These are phyloP conservation scores for Stereum hirsutum DNA, from an alignment of 1,284 basidiomycete genomes.

Conservation along the genomic window DNA sequence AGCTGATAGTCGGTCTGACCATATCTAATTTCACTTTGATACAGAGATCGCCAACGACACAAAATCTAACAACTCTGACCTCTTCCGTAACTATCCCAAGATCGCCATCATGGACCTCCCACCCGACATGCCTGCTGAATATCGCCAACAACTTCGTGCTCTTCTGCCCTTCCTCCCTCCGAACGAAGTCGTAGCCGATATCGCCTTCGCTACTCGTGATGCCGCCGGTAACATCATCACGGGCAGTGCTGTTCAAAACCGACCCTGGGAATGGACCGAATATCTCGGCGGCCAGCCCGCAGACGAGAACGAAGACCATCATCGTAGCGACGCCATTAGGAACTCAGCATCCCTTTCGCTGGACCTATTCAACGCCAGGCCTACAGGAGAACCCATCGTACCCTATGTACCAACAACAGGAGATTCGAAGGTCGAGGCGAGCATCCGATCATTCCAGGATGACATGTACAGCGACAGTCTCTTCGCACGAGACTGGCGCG, in stretches of 20 bases:
- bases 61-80: conserved; percentile 41
- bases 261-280: conserved; percentile 82
- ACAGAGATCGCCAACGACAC: conserved; percentile 54
- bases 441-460: conserved; percentile 54
- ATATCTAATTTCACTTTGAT: background rate
- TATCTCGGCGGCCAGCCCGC: conserved; percentile 52
- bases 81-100: conserved; percentile 54
- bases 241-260: conserved; percentile 49
- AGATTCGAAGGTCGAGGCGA: conserved; percentile 30
- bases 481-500: conserved; percentile 68
- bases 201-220: conserved; percentile 49
- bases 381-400: conserved; percentile 54
- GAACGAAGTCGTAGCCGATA: conserved; percentile 40
- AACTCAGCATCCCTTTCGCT: conserved; percentile 69
- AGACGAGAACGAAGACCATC: conserved; percentile 30
- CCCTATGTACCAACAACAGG: conserved; percentile 6
- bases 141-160: conserved; percentile 42
- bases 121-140: conserved; percentile 44
- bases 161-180: conserved; percentile 46
- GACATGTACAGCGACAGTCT: conserved; percentile 49
- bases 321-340: conserved; percentile 32
- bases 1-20: background rate
- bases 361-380: conserved; percentile 54
- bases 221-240: conserved; percentile 36
- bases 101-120: conserved; percentile 42